Evolutionary conservation across 2,329 filamentous ascomycete species (phyloP).

Genomic region (Sporothrix brasiliensis): DNA sequence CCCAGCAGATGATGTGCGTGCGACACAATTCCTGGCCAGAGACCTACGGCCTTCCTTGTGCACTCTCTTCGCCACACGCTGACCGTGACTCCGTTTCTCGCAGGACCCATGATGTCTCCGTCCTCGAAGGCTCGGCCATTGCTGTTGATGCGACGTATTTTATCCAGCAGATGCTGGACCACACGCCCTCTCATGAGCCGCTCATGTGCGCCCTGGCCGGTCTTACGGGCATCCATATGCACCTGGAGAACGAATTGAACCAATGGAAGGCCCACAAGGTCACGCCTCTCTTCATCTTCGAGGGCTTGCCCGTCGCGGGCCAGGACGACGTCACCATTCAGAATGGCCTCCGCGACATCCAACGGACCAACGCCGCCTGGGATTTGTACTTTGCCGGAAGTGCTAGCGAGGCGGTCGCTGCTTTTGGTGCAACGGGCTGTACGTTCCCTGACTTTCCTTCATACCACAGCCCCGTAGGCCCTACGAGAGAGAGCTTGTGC

Average conservation of each 20-base stretch:
- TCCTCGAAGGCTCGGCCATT: slow-evolving; percentile 73
- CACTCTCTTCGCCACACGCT: background rate
- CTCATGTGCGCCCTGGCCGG: slow-evolving; percentile 88
- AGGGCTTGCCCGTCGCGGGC: slow-evolving; percentile 78
- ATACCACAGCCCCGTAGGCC: too few relatives aligned
- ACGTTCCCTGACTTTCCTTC: background rate
- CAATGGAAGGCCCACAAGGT: slow-evolving; percentile 70
- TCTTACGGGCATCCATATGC: slow-evolving; percentile 74
- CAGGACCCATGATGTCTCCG: slow-evolving; percentile 65
- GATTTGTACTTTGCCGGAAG: slow-evolving; percentile 78
- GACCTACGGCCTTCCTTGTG: background rate
- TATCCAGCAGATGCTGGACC: slow-evolving; percentile 75
- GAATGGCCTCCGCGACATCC: slow-evolving; percentile 65
- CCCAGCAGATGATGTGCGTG: slow-evolving; percentile 37
- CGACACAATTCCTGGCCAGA: background rate
- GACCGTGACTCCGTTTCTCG: background rate
- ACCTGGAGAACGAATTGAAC: slow-evolving; percentile 76
- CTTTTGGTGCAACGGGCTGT: slow-evolving; percentile 73
- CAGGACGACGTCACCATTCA: slow-evolving; percentile 71
- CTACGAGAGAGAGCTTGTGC: background rate
- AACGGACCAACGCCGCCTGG: slow-evolving; percentile 80
- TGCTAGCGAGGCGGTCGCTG: slow-evolving; percentile 76
- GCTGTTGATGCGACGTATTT: slow-evolving; percentile 91
- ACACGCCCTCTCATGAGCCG: slow-evolving; percentile 74
- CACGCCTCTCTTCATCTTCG: slow-evolving; percentile 86